Evolutionary conservation across 2,329 filamentous ascomycete genomes (phyloP), one percentile per base, ranked within the genome.

Genomic region (Epichloe baconii): DNA sequence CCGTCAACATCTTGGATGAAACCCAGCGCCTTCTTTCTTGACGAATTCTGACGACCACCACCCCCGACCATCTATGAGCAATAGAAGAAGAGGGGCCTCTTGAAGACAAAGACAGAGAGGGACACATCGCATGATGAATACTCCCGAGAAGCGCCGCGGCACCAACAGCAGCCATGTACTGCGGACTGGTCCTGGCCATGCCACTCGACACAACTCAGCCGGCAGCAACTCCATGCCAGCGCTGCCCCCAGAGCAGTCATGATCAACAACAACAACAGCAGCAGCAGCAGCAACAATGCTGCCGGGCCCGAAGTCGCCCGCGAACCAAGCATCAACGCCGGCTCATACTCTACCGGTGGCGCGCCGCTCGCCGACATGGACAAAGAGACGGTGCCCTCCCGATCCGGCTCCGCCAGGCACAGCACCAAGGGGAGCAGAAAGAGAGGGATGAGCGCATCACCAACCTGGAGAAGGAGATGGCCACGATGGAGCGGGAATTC

Each of bases 401-500:
- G 46, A 42, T 49, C 56, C 40, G 54, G 48, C 48, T 52, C 53
- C 3, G 41, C 46, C n/a, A 38, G 51, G 35, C 47, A 44, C 14
- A 44, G 42, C 37, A 49, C 46, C 48, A 58, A 56, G 45, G 59
- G 50, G 48, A 59, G 57, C 54, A 53, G 5, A 51, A 56, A 52
- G 44, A 36, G n/a, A 35, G 26, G n/a, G 23, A 26, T 2, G 44
- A 71, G 51, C 71, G 70, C 55, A 80, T 82, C 54, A 67, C 71
- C 7, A 63, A 69, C 43, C 71, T 82, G 43, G 71, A 79, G 61
- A 68, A 66, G 46, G 77, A 80, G 59, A 68, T 81, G 51, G 63
- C 60, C 14, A 62, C 71, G 35, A 76, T 79, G 71, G 73, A 78
- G 60, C 61, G 61, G 51, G 76, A 79, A 59, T 80, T 81, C 60